Evolutionary conservation across 2,329 filamentous ascomycete species (phyloP), one percentile per base, ranked within the genome.

Genomic region (Fusarium austroafricanum): DNA sequence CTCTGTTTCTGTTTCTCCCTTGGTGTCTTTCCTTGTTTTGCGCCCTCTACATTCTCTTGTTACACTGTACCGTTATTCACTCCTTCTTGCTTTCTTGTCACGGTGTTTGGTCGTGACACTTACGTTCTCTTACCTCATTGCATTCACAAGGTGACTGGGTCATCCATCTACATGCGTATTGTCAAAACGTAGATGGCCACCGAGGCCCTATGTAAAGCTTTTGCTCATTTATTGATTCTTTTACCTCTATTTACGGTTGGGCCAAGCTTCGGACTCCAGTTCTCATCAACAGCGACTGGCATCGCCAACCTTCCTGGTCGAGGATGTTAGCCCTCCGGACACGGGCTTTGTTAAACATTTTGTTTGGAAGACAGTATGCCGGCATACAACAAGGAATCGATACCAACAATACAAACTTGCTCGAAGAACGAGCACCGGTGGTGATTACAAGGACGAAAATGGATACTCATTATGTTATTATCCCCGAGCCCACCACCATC

Each of bases 291-390:
- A 60, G 71, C 71, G 71, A 70, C 71, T 73, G 71, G 71, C 54
- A 65, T 84, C 82, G 82, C 82, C 73, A 74, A 65, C 55, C 70
- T 67, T 67, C 58, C 47, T 61, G 42, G 45, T 67, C 55, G 44
- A 70, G 57, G 53, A 75, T 75, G 73, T 74, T 78, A 55, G 79
- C 76, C 73, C 80, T 84, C 74, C 80, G 79, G 67, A 75, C 76
- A 72, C 82, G 83, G 73, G 81, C 82, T 61, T 82, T 83, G 62
- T 80, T 84, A 59, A 87, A 84, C 55, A 82, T 76, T 47, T 78
- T 86, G 55, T 76, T 81, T 58, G 84, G 83, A 51, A 83, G 80
- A 74, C 81, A 81, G 75, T 87, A 86, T 78, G 87, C 86, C 71
- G 84, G 83, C 62, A 78, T 87, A 67, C 84, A 84, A 46, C 83